Evolutionary conservation across 208 protist species (phyloP), one percentile per base, ranked within the genome.

Genomic region (Trypanosoma melophagium): DNA sequence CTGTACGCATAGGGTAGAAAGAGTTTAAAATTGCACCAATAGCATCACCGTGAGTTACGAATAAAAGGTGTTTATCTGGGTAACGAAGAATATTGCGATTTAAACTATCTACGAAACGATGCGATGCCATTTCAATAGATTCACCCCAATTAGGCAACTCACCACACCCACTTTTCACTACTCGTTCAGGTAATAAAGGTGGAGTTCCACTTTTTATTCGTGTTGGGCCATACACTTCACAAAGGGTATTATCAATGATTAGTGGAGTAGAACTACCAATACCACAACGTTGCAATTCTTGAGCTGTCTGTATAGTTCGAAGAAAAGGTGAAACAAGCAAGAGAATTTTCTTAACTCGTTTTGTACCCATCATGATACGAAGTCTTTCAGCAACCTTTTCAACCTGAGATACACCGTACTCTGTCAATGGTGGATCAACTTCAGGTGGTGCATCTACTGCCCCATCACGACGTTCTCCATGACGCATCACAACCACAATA

Each of bases 1-100:
- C 80, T 25, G 76, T 77, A 31, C 82, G 81, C 12, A 70, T 67
- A 17, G 89, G 89, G 60, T 95, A 92, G 42, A 91, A 82, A 55
- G 77, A 42, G 12, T 28, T 60, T 16, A 92, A 24, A 45, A 95
- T 71, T 3, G 86, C 76, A 66, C 78, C 77, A 38, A 95, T 66
- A 13, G 86, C 86, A 69, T 95, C 89, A 41, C 89, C 89, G 71
- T 95, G 89, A 7, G 86, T 91, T 28, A 95, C 85, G 12, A 95
- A 64, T 38, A 95, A 64, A 3, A 86, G 60, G 60, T 83, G 13
- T 7, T 28, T 7, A 13, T 62, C 22, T 13, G 21, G 28, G 24
- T 70, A 62, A 0, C 13, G 5, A 25, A 1, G 17, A 42, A 17
- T 42, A 38, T 66, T 62, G 3, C 42, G 22, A 47, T 62, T 31